Conservation (phyloP, 2,329 filamentous ascomycete genomes). For the Periconia macrospinosa region DNA sequence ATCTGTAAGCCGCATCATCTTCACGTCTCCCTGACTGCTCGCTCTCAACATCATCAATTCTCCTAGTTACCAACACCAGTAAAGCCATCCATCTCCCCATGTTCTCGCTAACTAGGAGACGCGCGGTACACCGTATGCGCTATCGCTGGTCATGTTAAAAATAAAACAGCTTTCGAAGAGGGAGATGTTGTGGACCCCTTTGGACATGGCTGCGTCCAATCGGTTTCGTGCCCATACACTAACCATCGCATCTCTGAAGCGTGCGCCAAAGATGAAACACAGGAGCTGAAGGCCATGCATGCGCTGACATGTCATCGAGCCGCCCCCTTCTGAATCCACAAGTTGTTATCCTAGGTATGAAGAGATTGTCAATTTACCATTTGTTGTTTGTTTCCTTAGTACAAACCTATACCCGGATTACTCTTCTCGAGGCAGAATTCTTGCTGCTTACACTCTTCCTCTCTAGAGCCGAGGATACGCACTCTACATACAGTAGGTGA, state of each 20-base stretch:
- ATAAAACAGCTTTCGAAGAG: neutral
- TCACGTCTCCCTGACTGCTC: neutral
- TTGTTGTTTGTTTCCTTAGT: too few relatives aligned
- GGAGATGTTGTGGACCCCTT: neutral
- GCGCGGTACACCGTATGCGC: constrained; percentile 6
- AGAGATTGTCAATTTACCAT: neutral
- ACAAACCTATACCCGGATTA: too few relatives aligned
- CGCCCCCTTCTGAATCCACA: neutral
- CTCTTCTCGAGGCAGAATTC: too few relatives aligned
- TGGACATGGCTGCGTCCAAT: constrained; percentile 6
- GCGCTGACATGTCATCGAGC: neutral
- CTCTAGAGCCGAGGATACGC: too few relatives aligned
- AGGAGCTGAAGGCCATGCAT: neutral
- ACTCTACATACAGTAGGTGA: too few relatives aligned
- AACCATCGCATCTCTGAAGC: constrained; percentile 5
- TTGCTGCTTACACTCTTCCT: too few relatives aligned
- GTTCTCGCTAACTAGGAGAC: too few relatives aligned
- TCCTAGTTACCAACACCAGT: too few relatives aligned
- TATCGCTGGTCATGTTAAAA: neutral
- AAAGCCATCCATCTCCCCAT: too few relatives aligned
- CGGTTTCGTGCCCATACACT: constrained; percentile 4
- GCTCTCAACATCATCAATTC: too few relatives aligned
- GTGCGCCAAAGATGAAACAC: constrained; percentile 17
- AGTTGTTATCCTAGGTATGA: constrained; percentile 1
- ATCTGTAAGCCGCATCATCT: neutral